Percentiles rank a stretch among this genome's conserved stretches.
These are phyloP conservation scores for Podospora appendiculata DNA, from an alignment of 495 filamentous ascomycete genomes.

Conservation along the genomic window DNA sequence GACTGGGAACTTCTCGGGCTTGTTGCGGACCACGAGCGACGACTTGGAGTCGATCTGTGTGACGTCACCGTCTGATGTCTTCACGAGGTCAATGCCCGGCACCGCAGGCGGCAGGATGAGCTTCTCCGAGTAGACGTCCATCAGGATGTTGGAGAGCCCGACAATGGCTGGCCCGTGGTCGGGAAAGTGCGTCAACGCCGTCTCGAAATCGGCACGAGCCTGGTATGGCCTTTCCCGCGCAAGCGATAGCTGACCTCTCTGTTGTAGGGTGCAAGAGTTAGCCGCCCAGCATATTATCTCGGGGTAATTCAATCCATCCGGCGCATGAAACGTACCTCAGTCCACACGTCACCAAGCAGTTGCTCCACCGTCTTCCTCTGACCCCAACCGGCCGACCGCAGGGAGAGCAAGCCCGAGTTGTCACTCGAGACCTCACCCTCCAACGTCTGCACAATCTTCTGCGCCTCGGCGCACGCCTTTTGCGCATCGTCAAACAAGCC, in stretches of 20 bases:
- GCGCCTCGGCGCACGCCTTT: slow-evolving; percentile 75
- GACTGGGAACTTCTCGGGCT: slow-evolving; percentile 11
- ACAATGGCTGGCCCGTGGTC: slow-evolving; percentile 78
- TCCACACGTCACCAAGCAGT: slow-evolving; percentile 70
- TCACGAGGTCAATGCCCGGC: slow-evolving; percentile 18
- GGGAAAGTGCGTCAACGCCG: slow-evolving; percentile 62
- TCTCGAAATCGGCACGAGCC: slow-evolving; percentile 69
- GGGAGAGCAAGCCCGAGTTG: slow-evolving; percentile 32
- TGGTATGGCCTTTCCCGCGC: slow-evolving; percentile 54
- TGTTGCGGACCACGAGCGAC: slow-evolving; percentile 2
- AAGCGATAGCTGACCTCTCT: slow-evolving; percentile 62
- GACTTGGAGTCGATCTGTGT: slow-evolving; percentile 5
- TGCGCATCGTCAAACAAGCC: slow-evolving; percentile 67
- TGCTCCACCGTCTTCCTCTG: slow-evolving; percentile 67
- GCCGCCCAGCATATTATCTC: slow-evolving; percentile 6
- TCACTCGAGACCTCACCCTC: slow-evolving; percentile 49
- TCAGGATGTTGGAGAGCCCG: slow-evolving; percentile 70
- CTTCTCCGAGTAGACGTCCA: slow-evolving; percentile 73
- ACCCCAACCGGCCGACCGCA: slow-evolving; percentile 63
- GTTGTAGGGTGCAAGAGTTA: slow-evolving; percentile 19
- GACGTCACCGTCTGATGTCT: neutral
- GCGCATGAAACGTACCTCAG: slow-evolving; percentile 46
- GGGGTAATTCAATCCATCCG: neutral
- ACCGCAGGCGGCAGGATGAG: slow-evolving; percentile 41
- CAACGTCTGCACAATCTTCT: slow-evolving; percentile 51